Evolutionary conservation across 441 rosid species (phyloP).

Genomic region (Brassica balearica): DNA sequence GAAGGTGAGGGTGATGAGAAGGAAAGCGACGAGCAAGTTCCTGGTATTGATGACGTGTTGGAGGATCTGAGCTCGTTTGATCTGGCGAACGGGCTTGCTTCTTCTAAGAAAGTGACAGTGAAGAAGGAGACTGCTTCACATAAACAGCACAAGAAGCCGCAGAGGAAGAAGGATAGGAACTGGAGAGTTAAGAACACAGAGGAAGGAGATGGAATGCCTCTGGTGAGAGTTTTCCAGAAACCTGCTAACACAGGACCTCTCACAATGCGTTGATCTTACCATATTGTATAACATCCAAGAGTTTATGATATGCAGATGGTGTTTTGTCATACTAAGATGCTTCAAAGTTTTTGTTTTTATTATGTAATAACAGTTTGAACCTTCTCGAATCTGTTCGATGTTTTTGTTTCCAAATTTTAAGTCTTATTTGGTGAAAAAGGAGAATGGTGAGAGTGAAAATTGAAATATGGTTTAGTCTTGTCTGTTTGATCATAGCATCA

Average conservation of each 20-base stretch:
- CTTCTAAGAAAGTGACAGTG: slow-evolving; percentile 48
- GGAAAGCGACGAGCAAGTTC: slow-evolving; percentile 43
- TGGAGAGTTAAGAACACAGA: slow-evolving; percentile 71
- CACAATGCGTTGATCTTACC: slow-evolving; percentile 42
- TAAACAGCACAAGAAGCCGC: slow-evolving; percentile 91
- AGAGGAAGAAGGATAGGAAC: slow-evolving; percentile 78
- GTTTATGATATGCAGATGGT: slow-evolving; percentile 13
- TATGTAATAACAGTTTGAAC: slow-evolving; percentile 9
- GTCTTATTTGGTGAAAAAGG: background rate
- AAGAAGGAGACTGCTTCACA: slow-evolving; percentile 61
- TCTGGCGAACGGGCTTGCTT: slow-evolving; percentile 65
- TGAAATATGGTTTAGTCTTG: too few relatives aligned
- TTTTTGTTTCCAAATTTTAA: background rate
- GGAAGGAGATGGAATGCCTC: slow-evolving; percentile 77
- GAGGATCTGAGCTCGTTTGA: slow-evolving; percentile 83
- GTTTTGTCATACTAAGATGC: slow-evolving; percentile 6
- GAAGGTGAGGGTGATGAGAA: slow-evolving; percentile 37
- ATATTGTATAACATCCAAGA: slow-evolving; percentile 1
- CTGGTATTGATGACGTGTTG: slow-evolving; percentile 59
- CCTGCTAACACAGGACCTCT: slow-evolving; percentile 61
- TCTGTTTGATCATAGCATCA: too few relatives aligned
- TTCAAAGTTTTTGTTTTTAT: background rate
- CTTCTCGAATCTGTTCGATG: background rate
- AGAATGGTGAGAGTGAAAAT: too few relatives aligned
- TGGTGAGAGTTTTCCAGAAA: slow-evolving; percentile 66